Conservation (phyloP, 2,329 filamentous ascomycete species). For the Colletotrichum musicola region DNA sequence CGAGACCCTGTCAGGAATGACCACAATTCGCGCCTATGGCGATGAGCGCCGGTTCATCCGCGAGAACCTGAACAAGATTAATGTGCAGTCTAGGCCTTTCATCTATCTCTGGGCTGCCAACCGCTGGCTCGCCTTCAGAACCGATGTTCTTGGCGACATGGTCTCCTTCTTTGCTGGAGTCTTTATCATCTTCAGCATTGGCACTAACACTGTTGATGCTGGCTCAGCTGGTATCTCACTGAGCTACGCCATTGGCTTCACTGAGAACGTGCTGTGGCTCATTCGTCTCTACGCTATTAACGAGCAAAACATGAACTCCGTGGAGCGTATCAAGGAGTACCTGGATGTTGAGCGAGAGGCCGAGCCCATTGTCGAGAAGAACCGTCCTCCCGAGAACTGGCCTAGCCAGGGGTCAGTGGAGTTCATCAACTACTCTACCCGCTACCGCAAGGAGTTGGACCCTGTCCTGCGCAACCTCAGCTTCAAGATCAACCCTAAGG, state of each 20-base stretch:
- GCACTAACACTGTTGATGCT: slow-evolving; percentile 77
- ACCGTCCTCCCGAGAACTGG: slow-evolving; percentile 84
- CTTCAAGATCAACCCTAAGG: slow-evolving; percentile 86
- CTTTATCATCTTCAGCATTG: slow-evolving; percentile 88
- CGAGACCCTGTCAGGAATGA: slow-evolving; percentile 93
- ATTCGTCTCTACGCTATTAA: slow-evolving; percentile 94
- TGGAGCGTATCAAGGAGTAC: slow-evolving; percentile 97
- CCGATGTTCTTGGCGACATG: slow-evolving; percentile 89
- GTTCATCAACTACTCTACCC: slow-evolving; percentile 89
- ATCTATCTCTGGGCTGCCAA: slow-evolving; percentile 98
- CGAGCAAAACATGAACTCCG: slow-evolving; percentile 99
- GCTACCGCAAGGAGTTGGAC: slow-evolving; percentile 89
- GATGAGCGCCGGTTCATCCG: slow-evolving; percentile 93
- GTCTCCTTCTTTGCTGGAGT: slow-evolving; percentile 94
- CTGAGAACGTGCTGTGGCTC: slow-evolving; percentile 96
- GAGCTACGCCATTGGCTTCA: slow-evolving; percentile 96
- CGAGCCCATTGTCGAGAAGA: slow-evolving; percentile 79
- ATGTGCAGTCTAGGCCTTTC: slow-evolving; percentile 91
- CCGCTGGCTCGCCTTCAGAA: slow-evolving; percentile 93
- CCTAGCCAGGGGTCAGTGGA: slow-evolving; percentile 87
- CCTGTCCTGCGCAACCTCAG: slow-evolving; percentile 85
- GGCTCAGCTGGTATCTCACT: slow-evolving; percentile 94
- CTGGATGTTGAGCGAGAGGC: slow-evolving; percentile 97
- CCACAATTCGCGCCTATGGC: slow-evolving; percentile 95
- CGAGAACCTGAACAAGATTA: slow-evolving; percentile 89